Conservation (phyloP, 176 grass and related monocot genomes). For the Carex cristatella region DNA sequence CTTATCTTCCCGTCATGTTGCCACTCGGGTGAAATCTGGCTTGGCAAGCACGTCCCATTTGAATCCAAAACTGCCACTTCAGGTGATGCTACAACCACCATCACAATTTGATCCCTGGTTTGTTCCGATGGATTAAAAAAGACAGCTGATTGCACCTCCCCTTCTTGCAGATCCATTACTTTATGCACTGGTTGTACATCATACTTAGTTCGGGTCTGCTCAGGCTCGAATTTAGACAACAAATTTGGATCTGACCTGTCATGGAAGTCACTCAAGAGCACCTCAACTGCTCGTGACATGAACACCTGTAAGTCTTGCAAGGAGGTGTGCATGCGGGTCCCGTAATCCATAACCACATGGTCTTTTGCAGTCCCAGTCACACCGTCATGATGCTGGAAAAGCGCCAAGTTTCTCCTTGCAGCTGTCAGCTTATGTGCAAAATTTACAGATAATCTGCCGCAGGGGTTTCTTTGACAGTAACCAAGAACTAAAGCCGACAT, state of each 20-base stretch:
- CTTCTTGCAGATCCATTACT: constrained; percentile 47
- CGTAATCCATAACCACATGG: constrained; percentile 88
- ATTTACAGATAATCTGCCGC: constrained; percentile 60
- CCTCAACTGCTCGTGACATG: constrained; percentile 76
- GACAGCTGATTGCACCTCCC: constrained; percentile 44
- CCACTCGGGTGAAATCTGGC: constrained; percentile 92
- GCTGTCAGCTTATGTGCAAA: constrained; percentile 93
- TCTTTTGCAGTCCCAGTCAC: constrained; percentile 97
- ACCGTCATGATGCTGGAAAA: constrained; percentile 99
- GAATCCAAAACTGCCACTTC: constrained; percentile 74
- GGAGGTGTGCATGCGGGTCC: constrained; percentile 86
- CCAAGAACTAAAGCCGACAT: constrained; percentile 79
- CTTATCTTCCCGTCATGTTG: constrained; percentile 44
- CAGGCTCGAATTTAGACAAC: constrained; percentile 67
- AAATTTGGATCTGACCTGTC: constrained; percentile 79
- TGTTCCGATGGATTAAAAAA: constrained; percentile 90
- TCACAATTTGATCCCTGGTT: constrained; percentile 90
- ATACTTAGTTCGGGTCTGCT: constrained; percentile 77
- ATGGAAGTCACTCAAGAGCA: constrained; percentile 73
- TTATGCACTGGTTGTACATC: constrained; percentile 77
- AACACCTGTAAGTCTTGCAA: constrained; percentile 92
- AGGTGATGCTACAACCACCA: constrained; percentile 61
- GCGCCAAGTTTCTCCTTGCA: constrained; percentile 90
- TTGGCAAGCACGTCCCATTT: constrained; percentile 78
- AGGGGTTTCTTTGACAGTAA: constrained; percentile 84